Evolutionary conservation across 2,329 filamentous ascomycete species (phyloP), one percentile per base, ranked within the genome.

Genomic region (Calonectria honghensis): DNA sequence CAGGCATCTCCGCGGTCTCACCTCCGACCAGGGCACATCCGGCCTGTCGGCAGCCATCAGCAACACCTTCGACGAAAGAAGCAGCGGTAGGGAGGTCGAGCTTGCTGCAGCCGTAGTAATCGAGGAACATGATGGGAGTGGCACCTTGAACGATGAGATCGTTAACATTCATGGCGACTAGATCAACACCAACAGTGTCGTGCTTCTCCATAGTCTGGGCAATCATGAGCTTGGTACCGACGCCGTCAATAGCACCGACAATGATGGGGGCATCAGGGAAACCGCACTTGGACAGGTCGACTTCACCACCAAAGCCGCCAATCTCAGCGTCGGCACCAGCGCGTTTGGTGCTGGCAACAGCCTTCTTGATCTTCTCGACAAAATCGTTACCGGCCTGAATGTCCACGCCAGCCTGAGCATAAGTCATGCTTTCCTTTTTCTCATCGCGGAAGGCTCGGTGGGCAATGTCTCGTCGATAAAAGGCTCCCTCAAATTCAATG

Each of bases 111-210:
- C 96, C 96, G 86, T 97, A 98, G 90, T 98, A 98, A 88, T 99
- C 97, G 76, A 98, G 93, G 90, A 99, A 98, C 89, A 97, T 97
- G 77, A 98, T 90, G 2, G 97, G 96, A 79, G 97, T 95, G 16
- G 97, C 97, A 70, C 97, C 97, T 87, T 98, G 96, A 11, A 98
- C 97, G 67, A 99, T 93, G 0, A 99, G 90, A 82, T 99, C 97
- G 85, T 99, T 99, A 83, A 98, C 97, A 85, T 98, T 98, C 96
- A 98, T 98, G 79, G 97, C 97, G 5, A 99, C 97, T 45, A 99
- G 91, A 84, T 99, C 97, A 80, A 99, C 96, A 75, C 97, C 97
- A 14, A 99, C 96, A 4, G 96, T 98, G 85, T 96, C 93, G 86
- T 98, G 97, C 86, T 97, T 95, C 80, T 93, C 91, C 88, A 97